Evolutionary conservation across 2,329 filamentous ascomycete species (phyloP).

Genomic region (Fusarium annulatum): DNA sequence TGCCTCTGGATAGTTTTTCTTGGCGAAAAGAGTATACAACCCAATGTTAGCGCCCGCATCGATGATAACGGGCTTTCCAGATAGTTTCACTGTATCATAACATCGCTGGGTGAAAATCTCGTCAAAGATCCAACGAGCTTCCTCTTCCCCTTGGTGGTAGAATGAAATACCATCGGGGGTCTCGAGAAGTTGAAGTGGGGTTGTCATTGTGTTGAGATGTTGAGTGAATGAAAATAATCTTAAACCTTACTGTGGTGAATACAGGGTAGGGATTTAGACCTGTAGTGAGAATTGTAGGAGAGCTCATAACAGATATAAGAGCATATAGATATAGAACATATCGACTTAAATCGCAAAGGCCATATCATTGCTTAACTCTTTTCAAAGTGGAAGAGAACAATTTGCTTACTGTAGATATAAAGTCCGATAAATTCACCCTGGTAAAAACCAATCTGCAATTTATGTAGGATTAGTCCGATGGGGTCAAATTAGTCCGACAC

Average conservation of each 20-base stretch:
- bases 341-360: fast-evolving
- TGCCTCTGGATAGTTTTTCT: neutral
- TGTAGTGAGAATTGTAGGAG: fast-evolving
- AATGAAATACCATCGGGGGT: neutral
- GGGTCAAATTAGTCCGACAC: too few relatives aligned
- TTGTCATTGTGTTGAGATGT: neutral
- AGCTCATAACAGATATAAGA: fast-evolving
- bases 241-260: neutral
- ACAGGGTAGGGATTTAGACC: neutral
- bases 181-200: neutral
- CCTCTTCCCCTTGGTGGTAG: neutral
- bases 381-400: too few relatives aligned
- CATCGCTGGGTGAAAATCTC: neutral
- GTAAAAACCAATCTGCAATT: too few relatives aligned
- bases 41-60: neutral
- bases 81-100: neutral
- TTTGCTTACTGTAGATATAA: too few relatives aligned
- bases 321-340: neutral
- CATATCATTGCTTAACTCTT: neutral
- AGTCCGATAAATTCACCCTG: too few relatives aligned
- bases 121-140: neutral
- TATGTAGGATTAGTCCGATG: too few relatives aligned
- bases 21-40: neutral
- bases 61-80: neutral
- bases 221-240: neutral